phyloP scores from a whole-genome alignment of 805 yeast genomes.

The Candida incommunis region DNA sequence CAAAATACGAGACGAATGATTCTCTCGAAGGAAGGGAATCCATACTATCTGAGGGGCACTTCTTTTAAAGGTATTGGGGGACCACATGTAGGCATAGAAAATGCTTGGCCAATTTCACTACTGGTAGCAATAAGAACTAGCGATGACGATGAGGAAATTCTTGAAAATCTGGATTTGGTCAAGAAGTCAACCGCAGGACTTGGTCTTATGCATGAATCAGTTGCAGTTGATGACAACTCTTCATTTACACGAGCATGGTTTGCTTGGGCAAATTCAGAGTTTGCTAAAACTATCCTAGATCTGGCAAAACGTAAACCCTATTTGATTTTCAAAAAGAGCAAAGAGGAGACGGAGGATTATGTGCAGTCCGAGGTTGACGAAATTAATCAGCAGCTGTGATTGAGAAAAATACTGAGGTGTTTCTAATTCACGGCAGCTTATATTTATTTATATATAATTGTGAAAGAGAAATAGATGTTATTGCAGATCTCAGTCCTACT shows the following conservation, averaged over 20 bases:
- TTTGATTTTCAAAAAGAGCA: conserved; percentile 44
- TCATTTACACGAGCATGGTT: conserved; percentile 77
- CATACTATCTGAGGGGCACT: conserved; percentile 54
- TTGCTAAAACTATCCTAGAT: conserved; percentile 74
- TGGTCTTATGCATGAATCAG: conserved; percentile 77
- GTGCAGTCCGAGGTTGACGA: no score
- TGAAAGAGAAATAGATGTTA: no score
- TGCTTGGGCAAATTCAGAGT: conserved; percentile 88
- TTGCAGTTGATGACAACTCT: conserved; percentile 42
- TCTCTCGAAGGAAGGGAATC: conserved; percentile 54
- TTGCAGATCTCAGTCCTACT: no score
- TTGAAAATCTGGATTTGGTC: conserved; percentile 31
- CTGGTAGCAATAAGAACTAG: conserved; percentile 61
- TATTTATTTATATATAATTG: no score
- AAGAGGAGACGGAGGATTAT: no score
- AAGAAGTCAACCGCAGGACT: conserved; percentile 53
- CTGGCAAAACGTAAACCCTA: conserved; percentile 62
- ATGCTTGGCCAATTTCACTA: conserved; percentile 91
- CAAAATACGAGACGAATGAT: conserved; percentile 72
- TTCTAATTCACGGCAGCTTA: neutral
- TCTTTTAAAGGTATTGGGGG: conserved; percentile 74
- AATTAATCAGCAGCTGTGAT: no score
- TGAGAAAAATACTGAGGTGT: neutral
- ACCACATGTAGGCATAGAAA: conserved; percentile 68
- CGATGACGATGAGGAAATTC: conserved; percentile 56